Evolutionary conservation across 1,139 yeast species (phyloP).

Genomic region (Kodamaea alishanica): DNA sequence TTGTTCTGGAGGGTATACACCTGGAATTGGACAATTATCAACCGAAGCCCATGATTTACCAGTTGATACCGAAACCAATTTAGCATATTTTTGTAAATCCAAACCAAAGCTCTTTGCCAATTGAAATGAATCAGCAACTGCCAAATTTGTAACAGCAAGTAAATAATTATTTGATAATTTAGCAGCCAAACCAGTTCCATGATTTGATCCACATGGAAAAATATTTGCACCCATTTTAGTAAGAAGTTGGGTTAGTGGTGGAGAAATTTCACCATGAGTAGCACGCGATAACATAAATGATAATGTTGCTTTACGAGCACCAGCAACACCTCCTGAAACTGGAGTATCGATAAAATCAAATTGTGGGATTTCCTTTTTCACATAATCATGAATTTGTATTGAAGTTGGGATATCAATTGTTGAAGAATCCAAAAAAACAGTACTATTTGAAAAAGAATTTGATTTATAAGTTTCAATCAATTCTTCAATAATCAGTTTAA

Average conservation of each 20-base stretch:
- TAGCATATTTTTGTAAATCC: slow-evolving; percentile 47
- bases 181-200: slow-evolving; percentile 59
- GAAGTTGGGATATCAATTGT: slow-evolving; percentile 56
- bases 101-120: slow-evolving; percentile 54
- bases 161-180: slow-evolving; percentile 58
- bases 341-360: slow-evolving; percentile 56
- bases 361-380: slow-evolving; percentile 28
- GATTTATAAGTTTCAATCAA: slow-evolving; percentile 31
- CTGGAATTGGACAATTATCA: slow-evolving; percentile 58
- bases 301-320: slow-evolving; percentile 54
- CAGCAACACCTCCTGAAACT: slow-evolving; percentile 60
- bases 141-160: slow-evolving; percentile 55
- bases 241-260: slow-evolving; percentile 29
- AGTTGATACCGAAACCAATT: slow-evolving; percentile 54
- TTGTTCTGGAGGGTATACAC: slow-evolving; percentile 42
- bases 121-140: slow-evolving; percentile 59
- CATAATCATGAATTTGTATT: slow-evolving; percentile 35
- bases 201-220: slow-evolving; percentile 50
- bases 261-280: slow-evolving; percentile 24
- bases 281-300: slow-evolving; percentile 55
- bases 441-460: slow-evolving; percentile 11
- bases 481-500: slow-evolving; percentile 40
- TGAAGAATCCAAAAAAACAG: slow-evolving; percentile 47
- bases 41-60: slow-evolving; percentile 62
- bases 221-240: slow-evolving; percentile 50